phyloP scores from a whole-genome alignment of 345 rosid species.

The Rhodamnia rubescens region DNA sequence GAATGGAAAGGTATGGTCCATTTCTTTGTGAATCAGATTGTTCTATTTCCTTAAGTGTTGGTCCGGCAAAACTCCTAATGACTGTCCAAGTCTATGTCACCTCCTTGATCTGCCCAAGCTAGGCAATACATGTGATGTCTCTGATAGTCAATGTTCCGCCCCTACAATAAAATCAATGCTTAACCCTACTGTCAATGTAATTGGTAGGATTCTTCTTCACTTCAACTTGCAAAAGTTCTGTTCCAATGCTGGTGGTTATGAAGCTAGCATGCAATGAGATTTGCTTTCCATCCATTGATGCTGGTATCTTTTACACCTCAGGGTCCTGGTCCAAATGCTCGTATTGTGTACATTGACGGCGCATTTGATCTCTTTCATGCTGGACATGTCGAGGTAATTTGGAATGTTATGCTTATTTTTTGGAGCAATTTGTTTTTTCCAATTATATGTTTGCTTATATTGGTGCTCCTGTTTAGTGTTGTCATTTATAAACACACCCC shows the following conservation, averaged over 20 bases:
- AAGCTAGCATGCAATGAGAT: background rate
- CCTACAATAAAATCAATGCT: background rate
- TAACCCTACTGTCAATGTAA: background rate
- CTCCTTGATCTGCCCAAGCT: background rate
- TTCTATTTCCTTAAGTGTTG: background rate
- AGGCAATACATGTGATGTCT: background rate
- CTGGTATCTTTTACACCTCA: conserved; percentile 8
- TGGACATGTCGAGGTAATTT: conserved; percentile 89
- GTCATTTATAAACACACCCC: too few species aligned
- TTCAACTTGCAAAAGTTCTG: background rate
- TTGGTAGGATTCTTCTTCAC: background rate
- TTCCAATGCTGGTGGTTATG: background rate
- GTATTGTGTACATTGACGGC: conserved; percentile 82
- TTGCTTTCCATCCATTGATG: background rate
- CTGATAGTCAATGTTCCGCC: background rate
- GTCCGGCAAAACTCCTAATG: background rate
- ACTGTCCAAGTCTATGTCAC: background rate
- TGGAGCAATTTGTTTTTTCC: background rate
- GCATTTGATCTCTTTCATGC: conserved; percentile 99
- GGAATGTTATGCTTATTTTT: background rate
- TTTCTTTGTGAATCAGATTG: background rate
- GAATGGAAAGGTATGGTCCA: conserved; percentile 63
- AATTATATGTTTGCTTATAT: background rate
- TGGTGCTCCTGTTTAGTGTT: background rate
- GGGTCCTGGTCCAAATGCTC: conserved; percentile 89